These are phyloP conservation scores for Scutellaria barbata DNA, from an alignment of 257 asterid species.

Conservation along the genomic window DNA sequence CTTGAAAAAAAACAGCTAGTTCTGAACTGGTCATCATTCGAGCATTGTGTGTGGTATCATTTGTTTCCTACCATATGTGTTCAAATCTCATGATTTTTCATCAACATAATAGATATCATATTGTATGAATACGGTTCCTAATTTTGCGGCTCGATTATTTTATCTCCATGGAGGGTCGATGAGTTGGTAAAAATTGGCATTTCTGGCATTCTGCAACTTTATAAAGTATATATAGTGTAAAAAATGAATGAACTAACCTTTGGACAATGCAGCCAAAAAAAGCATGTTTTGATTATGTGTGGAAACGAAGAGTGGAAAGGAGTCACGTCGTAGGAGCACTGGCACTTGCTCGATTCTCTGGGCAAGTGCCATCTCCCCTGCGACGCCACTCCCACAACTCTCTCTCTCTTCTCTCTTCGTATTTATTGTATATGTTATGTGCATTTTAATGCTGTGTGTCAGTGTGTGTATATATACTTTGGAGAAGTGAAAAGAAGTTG, in stretches of 20 bases:
- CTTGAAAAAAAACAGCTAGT: conserved; percentile 13
- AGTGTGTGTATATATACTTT: background rate
- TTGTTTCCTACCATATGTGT: too few relatives aligned
- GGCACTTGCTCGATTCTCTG: conserved; percentile 25
- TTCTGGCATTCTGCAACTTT: too few relatives aligned
- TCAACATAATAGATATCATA: too few relatives aligned
- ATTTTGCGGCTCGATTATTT: too few relatives aligned
- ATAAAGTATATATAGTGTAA: too few relatives aligned
- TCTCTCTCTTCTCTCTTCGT: background rate
- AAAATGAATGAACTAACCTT: background rate
- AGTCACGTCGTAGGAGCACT: conserved; percentile 5
- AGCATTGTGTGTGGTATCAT: too few relatives aligned
- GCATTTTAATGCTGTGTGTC: background rate
- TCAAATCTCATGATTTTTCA: too few relatives aligned
- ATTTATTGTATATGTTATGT: background rate
- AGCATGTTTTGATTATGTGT: background rate
- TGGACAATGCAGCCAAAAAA: background rate
- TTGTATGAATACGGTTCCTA: too few relatives aligned
- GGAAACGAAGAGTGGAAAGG: background rate
- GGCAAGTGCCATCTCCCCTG: conserved; percentile 54
- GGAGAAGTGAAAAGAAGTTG: background rate
- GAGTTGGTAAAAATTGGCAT: too few relatives aligned
- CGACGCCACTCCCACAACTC: conserved; percentile 37
- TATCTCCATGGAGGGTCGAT: too few relatives aligned
- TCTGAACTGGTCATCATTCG: conserved; percentile 9